Percentiles rank a stretch among this genome's conserved stretches.
Evolutionary conservation across 768 basidiomycete species (phyloP).

Genomic region (Suillus fuscotomentosus): DNA sequence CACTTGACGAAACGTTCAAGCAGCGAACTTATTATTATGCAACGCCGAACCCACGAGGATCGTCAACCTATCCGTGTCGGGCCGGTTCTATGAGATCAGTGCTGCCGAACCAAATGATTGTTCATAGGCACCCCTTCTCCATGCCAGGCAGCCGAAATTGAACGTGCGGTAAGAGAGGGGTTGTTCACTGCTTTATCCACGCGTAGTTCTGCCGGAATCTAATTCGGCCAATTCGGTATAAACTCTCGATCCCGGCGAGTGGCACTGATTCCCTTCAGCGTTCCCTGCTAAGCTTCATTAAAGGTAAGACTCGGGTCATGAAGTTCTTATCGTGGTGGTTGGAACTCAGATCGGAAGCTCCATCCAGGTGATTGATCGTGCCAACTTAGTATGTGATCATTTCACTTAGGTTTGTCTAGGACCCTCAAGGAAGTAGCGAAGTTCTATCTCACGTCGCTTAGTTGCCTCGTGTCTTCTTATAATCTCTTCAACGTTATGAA

Average conservation of each 20-base stretch:
- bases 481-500: constrained; percentile 22
- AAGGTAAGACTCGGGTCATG: background rate
- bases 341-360: constrained; percentile 13
- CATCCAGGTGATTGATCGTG: constrained; percentile 1
- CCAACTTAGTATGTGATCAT: constrained; percentile 1
- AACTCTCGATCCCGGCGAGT: background rate
- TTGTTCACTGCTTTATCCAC: constrained; percentile 11
- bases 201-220: background rate
- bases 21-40: background rate
- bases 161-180: constrained; percentile 18
- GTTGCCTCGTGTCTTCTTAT: constrained; percentile 36
- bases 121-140: constrained; percentile 15
- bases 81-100: constrained; percentile 7
- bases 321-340: constrained; percentile 7
- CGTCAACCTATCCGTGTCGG: constrained; percentile 13
- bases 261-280: background rate
- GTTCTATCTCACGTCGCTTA: constrained; percentile 33
- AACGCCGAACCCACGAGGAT: constrained; percentile 30
- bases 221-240: background rate
- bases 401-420: background rate
- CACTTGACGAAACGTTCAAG: background rate
- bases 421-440: constrained; percentile 17
- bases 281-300: background rate
- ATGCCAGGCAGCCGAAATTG: constrained; percentile 30
- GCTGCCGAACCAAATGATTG: constrained; percentile 11